Evolutionary conservation across 2,329 filamentous ascomycete species (phyloP).

Genomic region (Akanthomyces lecanii): DNA sequence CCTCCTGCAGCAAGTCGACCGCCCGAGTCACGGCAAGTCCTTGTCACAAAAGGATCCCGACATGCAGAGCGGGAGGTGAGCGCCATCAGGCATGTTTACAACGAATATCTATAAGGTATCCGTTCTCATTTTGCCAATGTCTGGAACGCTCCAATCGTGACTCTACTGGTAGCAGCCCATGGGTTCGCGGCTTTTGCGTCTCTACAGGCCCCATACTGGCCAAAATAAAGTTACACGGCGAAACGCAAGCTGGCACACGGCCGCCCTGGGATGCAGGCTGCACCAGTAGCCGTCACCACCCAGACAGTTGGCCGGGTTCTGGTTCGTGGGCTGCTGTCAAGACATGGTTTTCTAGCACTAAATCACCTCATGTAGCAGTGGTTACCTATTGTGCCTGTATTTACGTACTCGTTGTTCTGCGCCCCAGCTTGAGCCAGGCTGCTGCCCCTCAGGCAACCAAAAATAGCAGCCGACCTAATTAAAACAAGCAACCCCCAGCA

Average conservation of each 20-base stretch:
- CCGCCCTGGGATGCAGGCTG: neutral
- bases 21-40: neutral
- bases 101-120: neutral
- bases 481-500: neutral
- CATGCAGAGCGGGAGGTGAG: neutral
- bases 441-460: neutral
- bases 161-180: too few relatives aligned
- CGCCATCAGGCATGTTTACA: neutral
- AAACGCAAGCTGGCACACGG: slow-evolving; percentile 12
- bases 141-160: too few relatives aligned
- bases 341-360: neutral
- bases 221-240: slow-evolving; percentile 10
- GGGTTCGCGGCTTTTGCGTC: too few relatives aligned
- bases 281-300: neutral
- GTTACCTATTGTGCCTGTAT: neutral
- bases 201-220: neutral
- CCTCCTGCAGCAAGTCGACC: neutral
- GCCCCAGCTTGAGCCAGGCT: neutral
- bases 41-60: neutral
- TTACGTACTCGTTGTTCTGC: neutral
- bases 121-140: too few relatives aligned
- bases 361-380: neutral
- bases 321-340: neutral
- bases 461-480: neutral
- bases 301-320: neutral